Base-by-base conservation (phyloP, 1,284 basidiomycete genomes). In the Papiliotrema nemorosa region DNA sequence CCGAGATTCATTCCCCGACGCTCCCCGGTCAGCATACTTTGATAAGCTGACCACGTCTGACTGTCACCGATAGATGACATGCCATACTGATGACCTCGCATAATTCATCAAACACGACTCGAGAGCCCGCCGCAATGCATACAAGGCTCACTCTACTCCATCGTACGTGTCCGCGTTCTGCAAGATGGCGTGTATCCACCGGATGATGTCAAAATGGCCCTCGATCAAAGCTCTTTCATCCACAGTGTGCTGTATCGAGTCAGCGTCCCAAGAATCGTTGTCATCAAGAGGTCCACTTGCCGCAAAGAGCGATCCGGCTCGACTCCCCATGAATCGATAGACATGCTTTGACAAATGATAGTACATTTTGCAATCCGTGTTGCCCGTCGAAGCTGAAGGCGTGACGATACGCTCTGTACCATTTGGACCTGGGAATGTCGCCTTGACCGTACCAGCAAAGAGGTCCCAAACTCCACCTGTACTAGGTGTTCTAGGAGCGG, bases 381-480 rank as follows among this genome's bases (percentile, higher is more conserved):
- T 66, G 6, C 61, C 59, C 47, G 69, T 67, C 3, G 60, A 62
- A 7, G 65, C 63, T 44, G 50, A 70, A 2, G 71, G 72, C 3
- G 70, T 52, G 12, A 74, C 72, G 46, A 69, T 63, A 1, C 63
- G 60, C 34, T 67, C 63, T 37, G 55, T 37, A 3, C 70, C 71
- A 16, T 67, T 46, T 1, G 61, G 62, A 16, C 55, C 67, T 0
- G 64, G 66, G n/a, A 67, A 49, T 2, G 58, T 62, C 26, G 63
- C 66, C 63, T 69, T 65, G 49, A 73, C 63, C 2, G 69, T 70
- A 1, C 74, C 74, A 0, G 70, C 70, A 44, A 76, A 74, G 34
- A 74, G 46, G 5, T 74, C 71, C 69, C 70, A 76, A 2, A 72
- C 69, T 0, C 61, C 66, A 14, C 70, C 71, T 2, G 53, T 33